Evolutionary conservation across 495 filamentous ascomycete species (phyloP).

Genomic region (Aspergillus sclerotiicarbonarius): DNA sequence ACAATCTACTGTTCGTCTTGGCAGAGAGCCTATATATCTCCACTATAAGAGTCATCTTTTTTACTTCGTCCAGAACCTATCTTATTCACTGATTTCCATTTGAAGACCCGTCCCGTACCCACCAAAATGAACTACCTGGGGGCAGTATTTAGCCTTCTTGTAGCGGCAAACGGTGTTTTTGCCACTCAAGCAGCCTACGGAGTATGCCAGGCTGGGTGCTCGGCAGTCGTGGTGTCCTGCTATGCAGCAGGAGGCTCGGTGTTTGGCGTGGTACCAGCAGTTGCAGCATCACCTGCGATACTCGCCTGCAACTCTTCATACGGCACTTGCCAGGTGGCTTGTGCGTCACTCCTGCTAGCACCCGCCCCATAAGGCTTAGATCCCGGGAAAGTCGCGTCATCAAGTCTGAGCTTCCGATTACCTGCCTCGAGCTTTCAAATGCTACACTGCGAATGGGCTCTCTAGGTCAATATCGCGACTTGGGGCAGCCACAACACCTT

Average conservation of each 20-base stretch:
- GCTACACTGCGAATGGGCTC: too few species aligned
- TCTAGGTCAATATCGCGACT: too few species aligned
- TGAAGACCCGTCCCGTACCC: neutral
- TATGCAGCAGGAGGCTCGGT: neutral
- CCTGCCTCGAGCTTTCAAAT: too few species aligned
- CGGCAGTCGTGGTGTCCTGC: neutral
- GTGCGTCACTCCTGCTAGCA: neutral
- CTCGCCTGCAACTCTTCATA: neutral
- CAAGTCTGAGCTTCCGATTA: neutral
- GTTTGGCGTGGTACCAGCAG: neutral
- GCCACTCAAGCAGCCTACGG: neutral
- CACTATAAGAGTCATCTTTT: too few species aligned
- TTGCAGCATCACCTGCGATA: neutral
- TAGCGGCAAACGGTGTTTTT: neutral
- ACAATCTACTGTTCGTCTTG: too few species aligned
- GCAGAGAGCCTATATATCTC: too few species aligned
- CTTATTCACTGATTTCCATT: too few species aligned
- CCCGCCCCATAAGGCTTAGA: neutral
- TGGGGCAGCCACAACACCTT: too few species aligned
- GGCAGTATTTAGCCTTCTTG: too few species aligned
- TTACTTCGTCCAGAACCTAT: too few species aligned
- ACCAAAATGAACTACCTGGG: neutral
- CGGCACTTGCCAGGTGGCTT: neutral
- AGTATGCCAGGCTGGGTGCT: neutral
- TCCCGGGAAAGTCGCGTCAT: neutral